These are phyloP conservation scores for Wallacemonas sp. DNA, from an alignment of 208 protist genomes.

Conservation along the genomic window DNA sequence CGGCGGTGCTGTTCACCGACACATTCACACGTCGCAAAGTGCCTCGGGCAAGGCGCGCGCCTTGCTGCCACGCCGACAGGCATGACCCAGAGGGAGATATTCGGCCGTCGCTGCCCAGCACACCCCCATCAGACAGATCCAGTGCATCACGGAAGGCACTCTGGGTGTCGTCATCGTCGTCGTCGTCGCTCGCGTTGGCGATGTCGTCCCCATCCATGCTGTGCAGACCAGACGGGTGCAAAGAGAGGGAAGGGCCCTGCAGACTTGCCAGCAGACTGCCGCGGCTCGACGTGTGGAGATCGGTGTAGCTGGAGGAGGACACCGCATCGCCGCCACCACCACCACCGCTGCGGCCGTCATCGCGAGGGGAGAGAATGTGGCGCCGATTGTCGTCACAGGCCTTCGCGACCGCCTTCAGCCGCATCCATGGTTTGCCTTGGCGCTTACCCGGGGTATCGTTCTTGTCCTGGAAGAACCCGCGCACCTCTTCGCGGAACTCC, in stretches of 20 bases:
- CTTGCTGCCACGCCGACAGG: not conserved
- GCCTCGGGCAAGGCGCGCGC: not conserved
- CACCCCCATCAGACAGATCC: not conserved
- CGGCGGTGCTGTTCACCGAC: not conserved
- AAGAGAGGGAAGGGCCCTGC: conserved; percentile 4
- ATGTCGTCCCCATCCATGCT: not conserved
- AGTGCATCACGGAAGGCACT: not conserved
- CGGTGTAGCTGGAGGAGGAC: too few species aligned
- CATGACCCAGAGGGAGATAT: not conserved
- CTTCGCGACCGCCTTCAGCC: not conserved
- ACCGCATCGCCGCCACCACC: not conserved
- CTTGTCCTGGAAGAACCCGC: too few species aligned
- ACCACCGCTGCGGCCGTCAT: not conserved
- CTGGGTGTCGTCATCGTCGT: not conserved
- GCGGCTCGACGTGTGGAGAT: too few species aligned
- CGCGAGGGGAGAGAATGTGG: conserved; percentile 9
- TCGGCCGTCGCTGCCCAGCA: not conserved
- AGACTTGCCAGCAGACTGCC: not conserved
- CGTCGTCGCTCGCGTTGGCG: not conserved
- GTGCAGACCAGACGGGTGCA: not conserved
- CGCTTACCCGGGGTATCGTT: too few species aligned
- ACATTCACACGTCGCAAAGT: not conserved
- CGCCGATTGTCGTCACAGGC: not conserved
- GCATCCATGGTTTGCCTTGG: not conserved
- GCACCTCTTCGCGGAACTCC: too few species aligned